Evolutionary conservation across 768 basidiomycete species (phyloP), one percentile per base, ranked within the genome.

Genomic region (Leccinellum rugosiceps): DNA sequence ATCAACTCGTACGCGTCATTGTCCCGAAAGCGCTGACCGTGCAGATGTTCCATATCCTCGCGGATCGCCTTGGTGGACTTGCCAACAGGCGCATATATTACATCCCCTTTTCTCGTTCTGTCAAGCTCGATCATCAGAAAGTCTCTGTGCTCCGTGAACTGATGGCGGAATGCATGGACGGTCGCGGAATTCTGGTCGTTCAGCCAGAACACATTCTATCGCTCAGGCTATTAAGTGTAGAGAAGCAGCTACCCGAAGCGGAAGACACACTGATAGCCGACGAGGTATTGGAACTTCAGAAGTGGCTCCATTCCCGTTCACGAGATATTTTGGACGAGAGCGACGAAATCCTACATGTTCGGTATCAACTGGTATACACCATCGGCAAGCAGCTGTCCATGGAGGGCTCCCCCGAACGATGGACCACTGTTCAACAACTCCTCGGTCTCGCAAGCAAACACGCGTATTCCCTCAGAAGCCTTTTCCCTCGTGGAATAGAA

Each of bases 351-450:
- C 70, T 83, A 6, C 74, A 76, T 51, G 74, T 77, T 43, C 70
- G 74, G 0, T 81, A 82, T 60, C 80, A 82, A 56, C 64, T 83
- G 11, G 68, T 83, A 4, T 83, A 82, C 50, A 78, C 80, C 0
- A 64, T 75, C 30, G 79, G 78, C 44, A 35, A 23, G 30, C 47
- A 48, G 25, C 9, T 11, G 7, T n/a, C 10, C 7, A 48, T 30
- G n/a, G 47, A 48, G 11, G 47, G 28, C 28, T 48, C 2, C 28
- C 47, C 47, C 28, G 28, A 46, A 48, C 47, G 28, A 8, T 26
- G 47, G 28, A 48, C 47, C 47, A 48, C 28, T 11, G 0, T 10
- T 28, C 17, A 48, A 30, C 47, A 48, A 30, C 28, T 48, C 28
- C 47, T 48, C 2, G 0, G 28, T 11, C 47, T 48, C 2, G 25